Conservation (phyloP, 352 stramenopile species). For the Phytophthora syringae region DNA sequence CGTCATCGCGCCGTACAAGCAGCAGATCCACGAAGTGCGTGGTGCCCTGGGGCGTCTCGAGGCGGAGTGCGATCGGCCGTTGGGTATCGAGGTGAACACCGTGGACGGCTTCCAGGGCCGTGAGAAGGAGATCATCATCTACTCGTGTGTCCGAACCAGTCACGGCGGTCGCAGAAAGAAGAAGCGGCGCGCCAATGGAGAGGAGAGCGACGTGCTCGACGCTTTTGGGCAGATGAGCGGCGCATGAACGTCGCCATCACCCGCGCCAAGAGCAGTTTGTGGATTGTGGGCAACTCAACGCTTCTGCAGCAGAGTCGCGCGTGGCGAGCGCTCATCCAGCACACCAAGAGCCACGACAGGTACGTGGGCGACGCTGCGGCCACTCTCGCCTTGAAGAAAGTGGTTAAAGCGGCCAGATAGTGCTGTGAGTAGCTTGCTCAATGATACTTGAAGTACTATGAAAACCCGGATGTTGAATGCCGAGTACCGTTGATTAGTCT, state of each 20-base stretch:
- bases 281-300: constrained; percentile 82
- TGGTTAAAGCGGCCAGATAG: no score
- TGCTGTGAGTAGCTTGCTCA: no score
- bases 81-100: constrained; percentile 91
- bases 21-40: constrained; percentile 94
- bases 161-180: constrained; percentile 65
- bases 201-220: constrained; percentile 41
- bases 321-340: constrained; percentile 72
- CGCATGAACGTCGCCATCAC: constrained; percentile 99
- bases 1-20: constrained; percentile 99
- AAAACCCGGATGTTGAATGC: no score
- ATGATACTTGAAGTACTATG: no score
- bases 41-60: constrained; percentile 73
- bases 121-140: constrained; percentile 98
- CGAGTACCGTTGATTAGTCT: background rate
- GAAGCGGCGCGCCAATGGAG: constrained; percentile 15
- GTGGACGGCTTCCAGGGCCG: constrained; percentile 98
- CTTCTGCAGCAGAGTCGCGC: constrained; percentile 72
- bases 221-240: constrained; percentile 97
- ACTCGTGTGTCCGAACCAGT: constrained; percentile 97
- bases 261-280: constrained; percentile 95
- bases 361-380: constrained; percentile 51
- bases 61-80: constrained; percentile 42
- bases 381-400: no score
- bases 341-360: constrained; percentile 56